Evolutionary conservation across 768 basidiomycete genomes (phyloP).

Genomic region (Paxillus involutus): DNA sequence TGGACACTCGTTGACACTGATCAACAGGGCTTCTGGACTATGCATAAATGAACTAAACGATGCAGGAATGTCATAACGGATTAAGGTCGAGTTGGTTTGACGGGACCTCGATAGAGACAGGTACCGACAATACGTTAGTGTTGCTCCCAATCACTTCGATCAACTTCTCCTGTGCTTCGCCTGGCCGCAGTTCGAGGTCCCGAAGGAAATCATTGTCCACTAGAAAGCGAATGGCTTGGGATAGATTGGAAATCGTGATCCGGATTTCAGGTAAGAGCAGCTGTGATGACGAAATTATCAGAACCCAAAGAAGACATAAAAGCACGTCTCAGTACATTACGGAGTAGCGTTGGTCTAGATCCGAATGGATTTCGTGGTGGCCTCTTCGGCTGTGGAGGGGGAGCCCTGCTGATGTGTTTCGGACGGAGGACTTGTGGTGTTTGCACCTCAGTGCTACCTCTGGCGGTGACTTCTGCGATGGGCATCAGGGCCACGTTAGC

Average conservation of each 20-base stretch:
- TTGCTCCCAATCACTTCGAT: constrained; percentile 56
- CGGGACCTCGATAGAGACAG: background rate
- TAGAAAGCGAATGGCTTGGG: constrained; percentile 88
- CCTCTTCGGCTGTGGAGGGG: constrained; percentile 45
- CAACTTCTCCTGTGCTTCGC: constrained; percentile 63
- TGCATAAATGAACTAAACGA: background rate
- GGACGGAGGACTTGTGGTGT: constrained; percentile 1
- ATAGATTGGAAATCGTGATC: constrained; percentile 86
- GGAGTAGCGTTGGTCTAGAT: constrained; percentile 67
- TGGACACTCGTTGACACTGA: background rate
- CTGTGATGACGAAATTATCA: constrained; percentile 36
- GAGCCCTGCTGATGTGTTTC: constrained; percentile 21
- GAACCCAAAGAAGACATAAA: background rate
- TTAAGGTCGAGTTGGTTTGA: background rate
- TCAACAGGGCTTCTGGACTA: background rate
- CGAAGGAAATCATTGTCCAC: constrained; percentile 87
- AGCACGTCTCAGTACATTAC: constrained; percentile 56
- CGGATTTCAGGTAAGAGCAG: constrained; percentile 84
- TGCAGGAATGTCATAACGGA: background rate
- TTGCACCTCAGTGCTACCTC: constrained; percentile 5
- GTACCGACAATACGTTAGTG: background rate
- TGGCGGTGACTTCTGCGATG: constrained; percentile 8
- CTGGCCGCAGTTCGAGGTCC: constrained; percentile 77
- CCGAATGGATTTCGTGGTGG: constrained; percentile 64
- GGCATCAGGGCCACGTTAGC: constrained; percentile 7